Evolutionary conservation across 169 alveolate species (phyloP), one percentile per base, ranked within the genome.

Genomic region (Blepharisma undulans): DNA sequence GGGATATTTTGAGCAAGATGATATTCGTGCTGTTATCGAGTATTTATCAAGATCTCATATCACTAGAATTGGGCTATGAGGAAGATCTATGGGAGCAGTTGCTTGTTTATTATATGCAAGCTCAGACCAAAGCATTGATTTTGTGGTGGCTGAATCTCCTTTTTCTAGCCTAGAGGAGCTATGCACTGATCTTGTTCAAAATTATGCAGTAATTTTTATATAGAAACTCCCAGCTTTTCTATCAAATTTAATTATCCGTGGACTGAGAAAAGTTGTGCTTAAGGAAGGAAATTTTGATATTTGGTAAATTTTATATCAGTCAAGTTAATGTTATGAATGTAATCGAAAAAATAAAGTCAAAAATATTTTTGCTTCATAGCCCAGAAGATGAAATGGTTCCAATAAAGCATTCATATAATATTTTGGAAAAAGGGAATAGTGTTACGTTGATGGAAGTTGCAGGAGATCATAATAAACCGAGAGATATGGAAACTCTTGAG

Each of bases 41-140:
- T 92, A 95, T 74, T 85, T 96, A 18, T 77, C 90, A 76, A 71
- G 77, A 4, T 81, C 88, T 6, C 86, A 88, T 59, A 95, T 93
- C 8, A 89, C 93, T 19, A 86, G 90, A 25, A 94, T 96, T n/a
- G 94, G 95, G 21, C 84, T 96, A 60, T 96, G 98, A 97, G 98
- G 98, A 4, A 93, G 97, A 76, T 90, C 95, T 14, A 94, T 96
- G 97, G 98, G 98, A 4, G 96, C 97, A 4, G 97, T 95, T 7
- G 92, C 98, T 2, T 92, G 95, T 33, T 59, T 87, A 34, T 14
- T 76, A 19, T 88, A 88, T 48, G 76, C 92, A 32, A 74, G 77
- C 33, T 88, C 72, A 19, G 33, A 72, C 27, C 25, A 27, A 5
- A 29, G 25, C 21, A 76, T 88, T 16, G 74, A 25, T 76, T 76